Evolutionary conservation across 2,329 filamentous ascomycete genomes (phyloP), one percentile per base, ranked within the genome.

Genomic region (Xylaria sp.): DNA sequence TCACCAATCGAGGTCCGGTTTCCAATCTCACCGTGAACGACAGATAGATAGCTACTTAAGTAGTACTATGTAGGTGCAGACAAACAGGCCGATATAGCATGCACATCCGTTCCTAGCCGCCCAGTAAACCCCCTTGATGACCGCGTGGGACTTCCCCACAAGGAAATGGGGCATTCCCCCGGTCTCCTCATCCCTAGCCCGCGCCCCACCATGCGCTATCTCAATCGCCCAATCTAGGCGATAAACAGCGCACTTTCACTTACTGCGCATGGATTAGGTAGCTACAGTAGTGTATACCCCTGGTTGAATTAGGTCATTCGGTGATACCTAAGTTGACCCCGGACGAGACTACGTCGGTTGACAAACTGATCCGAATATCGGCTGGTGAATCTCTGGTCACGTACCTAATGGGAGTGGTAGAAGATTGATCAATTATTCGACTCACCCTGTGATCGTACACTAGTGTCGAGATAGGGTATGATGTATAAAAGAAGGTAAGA

Each of bases 71-170:
- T 37, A 37, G 34, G 34, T 41, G 13, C 25, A 55, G 57, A 63
- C 41, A 60, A 54, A 52, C 46, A 46, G 32, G 51, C 65, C 64
- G 50, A 62, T 55, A 54, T 62, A 63, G 39, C 54, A 56, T 60
- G 32, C 64, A 25, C 58, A 51, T 41, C 67, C 67, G 67, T 57
- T 13, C 54, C 67, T 69, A 69, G 32, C 67, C 67, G 67, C 18
- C 23, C 51, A 54, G 8, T 12, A n/a, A 8, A 32, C 15, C 51
- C 57, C 57, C 32, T 52, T 8, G 55, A n/a, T 54, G 73, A 68
- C 74, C 76, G 74, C 70, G 39, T 76, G 64, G 57, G 73, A 68
- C 73, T 76, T 74, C 75, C 74, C 65, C 70, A 64, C 69, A 68
- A n/a, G 71, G 70, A 67, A 67, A 64, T 68, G 37, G 62, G 63